Evolutionary conservation across 495 filamentous ascomycete species (phyloP).

Genomic region (Penicillium taxi): DNA sequence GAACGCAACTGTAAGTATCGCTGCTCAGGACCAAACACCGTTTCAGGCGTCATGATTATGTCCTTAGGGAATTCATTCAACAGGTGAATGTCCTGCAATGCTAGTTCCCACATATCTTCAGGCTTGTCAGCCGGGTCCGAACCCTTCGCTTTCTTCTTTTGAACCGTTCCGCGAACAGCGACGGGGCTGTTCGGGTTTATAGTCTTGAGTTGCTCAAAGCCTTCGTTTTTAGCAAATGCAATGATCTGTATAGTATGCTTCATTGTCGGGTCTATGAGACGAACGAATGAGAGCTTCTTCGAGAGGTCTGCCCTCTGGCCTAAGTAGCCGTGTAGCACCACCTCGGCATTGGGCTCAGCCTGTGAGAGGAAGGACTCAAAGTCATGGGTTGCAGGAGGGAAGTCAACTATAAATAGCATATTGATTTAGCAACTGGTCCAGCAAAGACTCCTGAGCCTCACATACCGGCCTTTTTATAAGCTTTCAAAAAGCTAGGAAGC

Average conservation of each 20-base stretch:
- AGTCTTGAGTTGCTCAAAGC: slow-evolving; percentile 40
- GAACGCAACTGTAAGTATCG: slow-evolving; percentile 83
- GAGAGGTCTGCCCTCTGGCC: slow-evolving; percentile 52
- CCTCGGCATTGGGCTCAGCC: slow-evolving; percentile 37
- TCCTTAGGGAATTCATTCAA: slow-evolving; percentile 73
- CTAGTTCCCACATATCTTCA: slow-evolving; percentile 48
- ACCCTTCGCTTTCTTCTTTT: slow-evolving; percentile 33
- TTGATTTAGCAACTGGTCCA: slow-evolving; percentile 6
- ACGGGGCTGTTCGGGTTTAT: slow-evolving; percentile 47
- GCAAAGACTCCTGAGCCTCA: not conserved
- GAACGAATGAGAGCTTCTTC: slow-evolving; percentile 61
- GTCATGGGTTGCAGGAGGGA: slow-evolving; percentile 43
- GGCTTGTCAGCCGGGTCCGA: slow-evolving; percentile 16
- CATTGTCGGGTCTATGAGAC: slow-evolving; percentile 46
- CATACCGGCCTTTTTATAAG: slow-evolving; percentile 46
- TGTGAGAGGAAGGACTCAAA: slow-evolving; percentile 37
- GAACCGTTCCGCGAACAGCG: slow-evolving; percentile 41
- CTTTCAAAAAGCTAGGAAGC: slow-evolving; percentile 28
- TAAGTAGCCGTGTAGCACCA: slow-evolving; percentile 68
- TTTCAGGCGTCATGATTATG: slow-evolving; percentile 63
- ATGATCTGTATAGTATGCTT: slow-evolving; percentile 45
- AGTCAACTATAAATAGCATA: slow-evolving; percentile 34
- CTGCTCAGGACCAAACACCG: slow-evolving; percentile 60
- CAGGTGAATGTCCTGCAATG: slow-evolving; percentile 52
- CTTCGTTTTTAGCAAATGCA: slow-evolving; percentile 36